Evolutionary conservation across 2,329 filamentous ascomycete genomes (phyloP), one percentile per base, ranked within the genome.

Genomic region (Penicillium corylophilum): DNA sequence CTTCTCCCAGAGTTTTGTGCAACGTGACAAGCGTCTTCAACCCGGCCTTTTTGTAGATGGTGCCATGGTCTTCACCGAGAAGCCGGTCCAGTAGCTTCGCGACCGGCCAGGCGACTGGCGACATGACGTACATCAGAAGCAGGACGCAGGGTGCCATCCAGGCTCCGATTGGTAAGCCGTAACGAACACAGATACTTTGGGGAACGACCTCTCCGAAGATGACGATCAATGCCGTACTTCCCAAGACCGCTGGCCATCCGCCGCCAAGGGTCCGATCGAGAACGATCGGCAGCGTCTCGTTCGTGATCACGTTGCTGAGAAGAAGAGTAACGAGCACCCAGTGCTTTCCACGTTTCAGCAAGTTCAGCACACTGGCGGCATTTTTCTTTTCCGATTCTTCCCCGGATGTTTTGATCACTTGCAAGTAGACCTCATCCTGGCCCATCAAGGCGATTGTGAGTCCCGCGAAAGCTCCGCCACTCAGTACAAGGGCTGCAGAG

Each of bases 171-270:
- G 90, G 90, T 10, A 99, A 83, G 47, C 94, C 94, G 71, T 94
- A 97, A 64, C 94, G 90, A 57, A 97, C 94, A 71, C 94, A 99
- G 62, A 97, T 83, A 22, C 93, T 96, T 71, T 99, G 94, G 28
- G 94, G 94, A 23, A 95, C 88, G 57, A 99, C 85, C 77, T 99
- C 94, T 63, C 94, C 94, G 70, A 99, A 99, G 63, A 99, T 96
- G 69, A 99, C 94, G 73, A 99, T 97, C 56, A 97, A 77, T 13
- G 95, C 83, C 1, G 94, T 99, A 77, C 90, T 95, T 64, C 92
- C 91, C 46, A 97, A 81, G 20, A 97, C 90, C 55, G 94, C 94
- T 55, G 93, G 92, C 79, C 95, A 92, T 58, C 94, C 94, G 60
- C 94, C 94, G 26, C 94, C 94, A 16, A 99, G 82, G 50, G 91